Conservation (phyloP, 345 rosid genomes). For the Salix dunnii region DNA sequence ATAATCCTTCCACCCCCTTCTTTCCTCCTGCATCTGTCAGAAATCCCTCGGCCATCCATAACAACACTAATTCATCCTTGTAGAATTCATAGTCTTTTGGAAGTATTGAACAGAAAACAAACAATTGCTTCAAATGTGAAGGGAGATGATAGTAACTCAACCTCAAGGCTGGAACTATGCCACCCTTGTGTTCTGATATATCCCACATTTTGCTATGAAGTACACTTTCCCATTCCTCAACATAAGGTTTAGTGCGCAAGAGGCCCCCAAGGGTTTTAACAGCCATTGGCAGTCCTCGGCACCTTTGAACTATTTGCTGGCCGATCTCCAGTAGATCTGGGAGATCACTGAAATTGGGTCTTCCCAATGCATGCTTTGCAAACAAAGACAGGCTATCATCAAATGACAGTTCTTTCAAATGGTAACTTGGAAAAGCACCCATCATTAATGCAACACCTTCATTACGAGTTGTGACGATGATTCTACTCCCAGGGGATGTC, state of each 20-base stretch:
- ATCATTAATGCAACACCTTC: not conserved
- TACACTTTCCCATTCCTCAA: slow-evolving; percentile 15
- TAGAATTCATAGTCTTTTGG: slow-evolving; percentile 20
- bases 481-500: slow-evolving; percentile 4
- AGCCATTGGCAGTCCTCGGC: slow-evolving; percentile 23
- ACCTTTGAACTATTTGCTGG: slow-evolving; percentile 6
- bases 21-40: not conserved
- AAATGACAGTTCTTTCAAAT: slow-evolving; percentile 1
- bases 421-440: not conserved
- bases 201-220: slow-evolving; percentile 17
- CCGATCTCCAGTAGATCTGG: not conserved
- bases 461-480: slow-evolving; percentile 4
- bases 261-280: slow-evolving; percentile 24
- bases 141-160: slow-evolving; percentile 19
- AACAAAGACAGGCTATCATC: slow-evolving; percentile 21
- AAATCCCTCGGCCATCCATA: slow-evolving; percentile 27
- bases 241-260: not conserved
- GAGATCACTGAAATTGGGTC: not conserved
- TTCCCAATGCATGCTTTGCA: slow-evolving; percentile 6
- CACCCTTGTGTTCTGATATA: not conserved
- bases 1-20: not conserved
- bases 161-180: slow-evolving; percentile 11
- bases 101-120: slow-evolving; percentile 20
- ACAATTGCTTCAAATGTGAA: slow-evolving; percentile 15
- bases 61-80: slow-evolving; percentile 13